Evolutionary conservation across 129 eudicot species (phyloP), one percentile per base, ranked within the genome.

Genomic region (Deinandra increscens): DNA sequence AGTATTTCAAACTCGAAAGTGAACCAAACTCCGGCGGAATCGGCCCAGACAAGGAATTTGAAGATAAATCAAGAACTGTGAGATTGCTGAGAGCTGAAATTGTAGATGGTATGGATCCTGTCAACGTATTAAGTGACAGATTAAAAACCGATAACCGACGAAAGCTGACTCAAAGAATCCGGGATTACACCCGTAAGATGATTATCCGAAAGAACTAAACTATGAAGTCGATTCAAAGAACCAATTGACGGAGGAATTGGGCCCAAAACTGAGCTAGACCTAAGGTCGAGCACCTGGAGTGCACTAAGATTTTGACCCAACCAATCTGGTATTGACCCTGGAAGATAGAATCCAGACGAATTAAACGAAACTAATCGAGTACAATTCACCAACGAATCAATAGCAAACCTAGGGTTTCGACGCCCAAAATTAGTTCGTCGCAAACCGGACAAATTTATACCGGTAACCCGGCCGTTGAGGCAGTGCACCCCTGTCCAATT

Each of bases 221-320:
- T 36, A 36, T 43, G 50, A 44, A 90, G 84, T 14, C 15, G 70
- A 44, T 23, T 76, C 63, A 90, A 66, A 15, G 53, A 55, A 13
- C 95, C 95, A 64, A 87, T 34, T n/a, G 91, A 80, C 19, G 33
- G 51, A 19, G 97, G 97, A 72, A 90, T 84, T 6, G 85, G 26
- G 33, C 97, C 97, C 0, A 59, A 7, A 77, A 90, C 77, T 56
- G 85, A 81, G 74, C 95, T 69, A 53, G 81, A 87, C 65, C 83
- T 81, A n/a, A 90, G 86, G 81, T 90, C 97, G 64, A 90, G 87
- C 54, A 84, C 83, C 66, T 84, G 82, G 71, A 90, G 86, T 72
- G 80, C 65, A 65, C 56, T 38, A 39, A 90, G 72, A 20, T 68
- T 75, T 39, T n/a, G 60, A 12, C 97, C 97, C 2, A 90, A 84